These are phyloP conservation scores for Daldinia grandis DNA, from an alignment of 495 filamentous ascomycete species.

Conservation along the genomic window DNA sequence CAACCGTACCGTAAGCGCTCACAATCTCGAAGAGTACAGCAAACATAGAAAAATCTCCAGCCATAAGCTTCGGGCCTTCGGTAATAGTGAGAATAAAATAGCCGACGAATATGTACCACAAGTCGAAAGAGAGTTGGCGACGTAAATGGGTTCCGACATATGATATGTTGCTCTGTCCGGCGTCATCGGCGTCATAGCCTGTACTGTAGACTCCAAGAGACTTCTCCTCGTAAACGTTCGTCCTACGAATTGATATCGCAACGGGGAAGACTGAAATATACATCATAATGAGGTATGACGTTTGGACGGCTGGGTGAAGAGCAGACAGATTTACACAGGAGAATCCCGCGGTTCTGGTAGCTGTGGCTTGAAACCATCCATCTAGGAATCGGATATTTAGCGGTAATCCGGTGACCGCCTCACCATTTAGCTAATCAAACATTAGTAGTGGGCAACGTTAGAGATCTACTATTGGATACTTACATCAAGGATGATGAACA, in stretches of 20 bases:
- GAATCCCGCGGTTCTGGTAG: conserved; percentile 89
- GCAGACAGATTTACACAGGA: conserved; percentile 75
- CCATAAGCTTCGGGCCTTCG: conserved; percentile 72
- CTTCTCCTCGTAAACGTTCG: conserved; percentile 96
- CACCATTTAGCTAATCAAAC: conserved; percentile 68
- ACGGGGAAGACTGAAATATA: conserved; percentile 98
- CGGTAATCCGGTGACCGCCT: conserved; percentile 66
- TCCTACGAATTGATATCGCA: conserved; percentile 89
- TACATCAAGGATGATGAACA: conserved; percentile 90
- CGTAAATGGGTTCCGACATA: conserved; percentile 91
- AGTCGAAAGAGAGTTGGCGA: conserved; percentile 88
- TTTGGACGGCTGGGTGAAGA: conserved; percentile 90
- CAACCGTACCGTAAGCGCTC: conserved; percentile 94
- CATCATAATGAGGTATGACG: conserved; percentile 98
- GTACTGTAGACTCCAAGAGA: conserved; percentile 80
- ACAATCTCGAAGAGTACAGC: conserved; percentile 88
- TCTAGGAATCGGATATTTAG: conserved; percentile 77
- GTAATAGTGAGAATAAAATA: conserved; percentile 87
- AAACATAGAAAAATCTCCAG: conserved; percentile 75
- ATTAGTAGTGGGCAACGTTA: conserved; percentile 28
- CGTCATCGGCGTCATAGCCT: conserved; percentile 49
- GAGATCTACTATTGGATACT: conserved; percentile 44
- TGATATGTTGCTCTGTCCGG: conserved; percentile 65
- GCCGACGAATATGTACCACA: conserved; percentile 93
- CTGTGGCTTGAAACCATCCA: conserved; percentile 86